Evolutionary conservation across 768 basidiomycete genomes (phyloP).

Genomic region (Mycena crocata): DNA sequence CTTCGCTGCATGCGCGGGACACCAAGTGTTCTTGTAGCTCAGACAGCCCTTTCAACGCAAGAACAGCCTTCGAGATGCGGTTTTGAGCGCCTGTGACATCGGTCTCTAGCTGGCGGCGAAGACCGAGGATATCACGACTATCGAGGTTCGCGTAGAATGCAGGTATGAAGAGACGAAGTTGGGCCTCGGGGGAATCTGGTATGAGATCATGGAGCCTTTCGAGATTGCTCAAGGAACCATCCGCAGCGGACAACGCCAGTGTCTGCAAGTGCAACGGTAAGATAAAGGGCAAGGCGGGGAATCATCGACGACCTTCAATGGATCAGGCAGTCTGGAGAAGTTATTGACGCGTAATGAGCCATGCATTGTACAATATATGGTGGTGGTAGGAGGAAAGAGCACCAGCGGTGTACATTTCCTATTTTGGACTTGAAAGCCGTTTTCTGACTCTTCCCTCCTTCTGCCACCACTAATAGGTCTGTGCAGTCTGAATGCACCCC

Average conservation of each 20-base stretch:
- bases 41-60: slow-evolving; percentile 5
- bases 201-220: slow-evolving; percentile 11
- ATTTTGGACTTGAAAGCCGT: too few species aligned
- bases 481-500: too few species aligned
- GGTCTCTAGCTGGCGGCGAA: slow-evolving; percentile 3
- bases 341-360: slow-evolving; percentile 4
- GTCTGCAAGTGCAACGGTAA: not conserved
- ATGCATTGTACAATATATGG: slow-evolving; percentile 19
- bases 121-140: not conserved
- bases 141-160: slow-evolving; percentile 11
- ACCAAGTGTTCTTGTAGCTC: slow-evolving; percentile 18
- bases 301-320: slow-evolving; percentile 3
- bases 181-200: slow-evolving; percentile 7
- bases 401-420: too few species aligned
- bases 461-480: too few species aligned
- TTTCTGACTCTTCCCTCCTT: too few species aligned
- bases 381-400: not conserved
- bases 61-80: not conserved
- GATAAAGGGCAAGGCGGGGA: not conserved
- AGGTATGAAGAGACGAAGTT: slow-evolving; percentile 13
- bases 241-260: slow-evolving; percentile 6
- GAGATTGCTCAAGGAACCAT: slow-evolving; percentile 9
- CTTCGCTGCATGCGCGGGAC: not conserved
- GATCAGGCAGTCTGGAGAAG: slow-evolving; percentile 2
- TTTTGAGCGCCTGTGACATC: not conserved